Percentiles rank a stretch among this genome's conserved stretches.
Evolutionary conservation across 768 basidiomycete genomes (phyloP).

Genomic region (Suillus ampliporus): DNA sequence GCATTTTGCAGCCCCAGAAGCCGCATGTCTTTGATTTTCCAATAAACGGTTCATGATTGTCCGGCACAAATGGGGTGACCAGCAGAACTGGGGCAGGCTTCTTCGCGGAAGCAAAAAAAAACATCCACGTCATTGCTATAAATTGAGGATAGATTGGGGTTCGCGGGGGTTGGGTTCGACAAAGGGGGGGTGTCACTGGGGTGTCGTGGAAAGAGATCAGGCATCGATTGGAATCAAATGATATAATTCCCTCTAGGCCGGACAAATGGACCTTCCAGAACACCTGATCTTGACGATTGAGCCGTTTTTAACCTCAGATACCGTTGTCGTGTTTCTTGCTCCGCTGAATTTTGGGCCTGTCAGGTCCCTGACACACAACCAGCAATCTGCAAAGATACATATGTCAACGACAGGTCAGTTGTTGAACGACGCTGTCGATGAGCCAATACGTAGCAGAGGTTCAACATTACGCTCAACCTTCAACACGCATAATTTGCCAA

Average conservation of each 20-base stretch:
- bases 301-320: neutral
- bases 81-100: neutral
- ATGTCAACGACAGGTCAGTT: neutral
- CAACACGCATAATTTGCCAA: neutral
- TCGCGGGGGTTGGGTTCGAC: slow-evolving; percentile 1
- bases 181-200: too few species aligned
- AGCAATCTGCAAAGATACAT: neutral
- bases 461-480: neutral
- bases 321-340: neutral
- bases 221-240: slow-evolving; percentile 2
- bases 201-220: slow-evolving; percentile 1
- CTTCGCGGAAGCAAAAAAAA: slow-evolving; percentile 7
- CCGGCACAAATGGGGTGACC: slow-evolving; percentile 20
- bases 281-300: neutral
- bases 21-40: slow-evolving; percentile 28
- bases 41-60: slow-evolving; percentile 20
- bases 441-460: neutral
- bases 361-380: neutral
- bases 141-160: slow-evolving; percentile 1
- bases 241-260: slow-evolving; percentile 1
- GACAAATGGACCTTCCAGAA: neutral
- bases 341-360: neutral
- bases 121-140: slow-evolving; percentile 1
- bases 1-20: slow-evolving; percentile 24
- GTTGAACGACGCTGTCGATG: neutral